Conservation (phyloP, 2,329 filamentous ascomycete genomes). For the Claviceps sp. region DNA sequence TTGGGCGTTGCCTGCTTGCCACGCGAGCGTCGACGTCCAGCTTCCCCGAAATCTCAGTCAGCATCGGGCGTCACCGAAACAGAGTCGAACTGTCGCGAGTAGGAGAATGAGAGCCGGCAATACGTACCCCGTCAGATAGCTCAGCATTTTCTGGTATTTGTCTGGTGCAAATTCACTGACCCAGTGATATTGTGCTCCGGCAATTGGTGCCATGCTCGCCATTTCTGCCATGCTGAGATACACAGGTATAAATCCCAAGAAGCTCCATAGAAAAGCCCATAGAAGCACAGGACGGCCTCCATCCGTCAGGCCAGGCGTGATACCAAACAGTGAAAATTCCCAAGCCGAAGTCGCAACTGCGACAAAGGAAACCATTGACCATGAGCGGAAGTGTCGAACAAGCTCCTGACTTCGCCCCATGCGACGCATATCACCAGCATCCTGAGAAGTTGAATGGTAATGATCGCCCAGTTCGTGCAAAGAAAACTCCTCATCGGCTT, state of each 20-base stretch:
- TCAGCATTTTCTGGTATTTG: slow-evolving; percentile 2
- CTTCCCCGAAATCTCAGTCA: neutral
- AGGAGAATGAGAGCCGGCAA: neutral
- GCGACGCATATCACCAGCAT: slow-evolving; percentile 5
- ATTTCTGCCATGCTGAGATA: slow-evolving; percentile 10
- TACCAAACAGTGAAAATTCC: slow-evolving; percentile 2
- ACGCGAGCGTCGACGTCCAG: slow-evolving; percentile 9
- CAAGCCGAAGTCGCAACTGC: slow-evolving; percentile 2
- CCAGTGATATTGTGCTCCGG: slow-evolving; percentile 11
- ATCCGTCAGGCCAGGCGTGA: slow-evolving; percentile 1
- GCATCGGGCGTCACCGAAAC: no score
- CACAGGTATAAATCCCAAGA: slow-evolving; percentile 3
- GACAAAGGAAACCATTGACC: slow-evolving; percentile 5
- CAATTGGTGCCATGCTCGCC: slow-evolving; percentile 10
- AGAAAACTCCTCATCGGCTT: neutral
- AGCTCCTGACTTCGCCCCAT: slow-evolving; percentile 5
- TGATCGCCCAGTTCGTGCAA: neutral
- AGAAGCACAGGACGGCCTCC: slow-evolving; percentile 3
- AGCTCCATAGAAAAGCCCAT: slow-evolving; percentile 2
- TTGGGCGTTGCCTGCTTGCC: slow-evolving; percentile 8
- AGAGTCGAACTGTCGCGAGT: neutral
- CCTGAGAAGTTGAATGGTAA: slow-evolving; percentile 1
- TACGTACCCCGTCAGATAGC: slow-evolving; percentile 4
- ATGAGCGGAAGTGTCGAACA: slow-evolving; percentile 3
- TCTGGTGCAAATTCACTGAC: slow-evolving; percentile 7